These are phyloP conservation scores for Pleurotus tuoliensis DNA, from an alignment of 768 basidiomycete species.

Conservation along the genomic window DNA sequence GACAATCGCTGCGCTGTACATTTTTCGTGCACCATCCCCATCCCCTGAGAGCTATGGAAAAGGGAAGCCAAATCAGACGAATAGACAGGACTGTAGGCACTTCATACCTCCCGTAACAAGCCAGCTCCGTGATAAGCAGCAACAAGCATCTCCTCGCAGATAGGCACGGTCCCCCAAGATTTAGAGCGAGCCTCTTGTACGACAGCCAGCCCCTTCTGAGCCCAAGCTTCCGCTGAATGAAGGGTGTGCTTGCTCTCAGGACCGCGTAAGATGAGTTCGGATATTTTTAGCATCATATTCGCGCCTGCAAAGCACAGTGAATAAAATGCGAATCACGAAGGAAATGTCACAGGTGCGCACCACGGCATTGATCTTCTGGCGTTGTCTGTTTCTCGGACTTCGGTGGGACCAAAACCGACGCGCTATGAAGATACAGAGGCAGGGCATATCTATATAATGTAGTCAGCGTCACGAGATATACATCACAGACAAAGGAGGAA, in stretches of 20 bases:
- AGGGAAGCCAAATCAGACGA: background rate
- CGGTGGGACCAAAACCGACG: conserved; percentile 55
- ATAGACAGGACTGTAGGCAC: background rate
- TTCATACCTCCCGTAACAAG: background rate
- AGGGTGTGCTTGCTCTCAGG: conserved; percentile 26
- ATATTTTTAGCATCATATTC: conserved; percentile 43
- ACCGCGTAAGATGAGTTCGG: conserved; percentile 37
- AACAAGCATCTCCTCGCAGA: conserved; percentile 3
- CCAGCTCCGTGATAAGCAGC: conserved; percentile 2
- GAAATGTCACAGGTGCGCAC: conserved; percentile 25
- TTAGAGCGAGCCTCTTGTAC: conserved; percentile 19
- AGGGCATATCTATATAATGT: conserved; percentile 42
- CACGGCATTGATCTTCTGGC: conserved; percentile 56
- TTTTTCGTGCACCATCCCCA: background rate
- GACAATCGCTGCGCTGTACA: background rate
- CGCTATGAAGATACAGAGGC: conserved; percentile 62
- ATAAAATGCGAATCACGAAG: background rate
- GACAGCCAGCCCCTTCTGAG: conserved; percentile 40
- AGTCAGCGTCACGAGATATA: conserved; percentile 1
- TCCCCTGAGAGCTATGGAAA: background rate
- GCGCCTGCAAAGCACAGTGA: conserved; percentile 27
- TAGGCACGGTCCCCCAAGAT: background rate
- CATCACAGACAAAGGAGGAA: background rate
- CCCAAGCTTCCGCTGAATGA: conserved; percentile 58
- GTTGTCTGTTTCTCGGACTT: conserved; percentile 27